Conservation (phyloP, 495 filamentous ascomycete species). For the Penicillium parvum region DNA sequence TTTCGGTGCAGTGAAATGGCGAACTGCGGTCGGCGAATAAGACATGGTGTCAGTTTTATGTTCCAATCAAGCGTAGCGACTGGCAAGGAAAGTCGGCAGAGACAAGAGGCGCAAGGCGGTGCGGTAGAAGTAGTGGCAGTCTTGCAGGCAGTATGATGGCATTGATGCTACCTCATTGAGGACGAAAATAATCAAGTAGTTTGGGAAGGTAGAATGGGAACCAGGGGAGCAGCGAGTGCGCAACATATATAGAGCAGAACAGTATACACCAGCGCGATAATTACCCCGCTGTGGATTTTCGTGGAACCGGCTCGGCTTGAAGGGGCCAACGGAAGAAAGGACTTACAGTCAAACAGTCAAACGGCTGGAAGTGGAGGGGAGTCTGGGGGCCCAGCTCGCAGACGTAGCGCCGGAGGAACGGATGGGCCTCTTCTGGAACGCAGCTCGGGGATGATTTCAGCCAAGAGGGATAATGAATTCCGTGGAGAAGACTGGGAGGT, state of each 20-base stretch:
- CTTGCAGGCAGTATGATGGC: slow-evolving; percentile 78
- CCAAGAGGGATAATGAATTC: too few species aligned
- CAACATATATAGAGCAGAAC: slow-evolving; percentile 3
- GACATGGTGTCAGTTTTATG: slow-evolving; percentile 45
- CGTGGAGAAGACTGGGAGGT: too few species aligned
- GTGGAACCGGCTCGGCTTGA: slow-evolving; percentile 20
- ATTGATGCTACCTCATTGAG: slow-evolving; percentile 46
- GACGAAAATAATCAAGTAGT: too few species aligned
- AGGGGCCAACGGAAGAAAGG: slow-evolving; percentile 17
- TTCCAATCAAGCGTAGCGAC: slow-evolving; percentile 60
- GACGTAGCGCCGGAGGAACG: slow-evolving; percentile 37
- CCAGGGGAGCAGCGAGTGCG: background rate
- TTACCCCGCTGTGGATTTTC: slow-evolving; percentile 1
- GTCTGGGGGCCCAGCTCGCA: slow-evolving; percentile 11
- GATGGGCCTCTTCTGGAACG: slow-evolving; percentile 24
- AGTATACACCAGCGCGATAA: slow-evolving; percentile 5
- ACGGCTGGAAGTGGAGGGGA: slow-evolving; percentile 13
- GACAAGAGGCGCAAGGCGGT: slow-evolving; percentile 78
- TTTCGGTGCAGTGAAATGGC: slow-evolving; percentile 60
- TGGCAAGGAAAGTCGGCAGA: slow-evolving; percentile 69
- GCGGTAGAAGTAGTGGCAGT: slow-evolving; percentile 91
- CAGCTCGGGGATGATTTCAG: slow-evolving; percentile 21
- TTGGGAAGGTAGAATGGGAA: background rate
- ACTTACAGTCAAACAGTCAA: slow-evolving; percentile 20
- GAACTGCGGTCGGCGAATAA: slow-evolving; percentile 42